phyloP scores from a whole-genome alignment of 2,329 filamentous ascomycete genomes.

The Verticillium tricorpus region DNA sequence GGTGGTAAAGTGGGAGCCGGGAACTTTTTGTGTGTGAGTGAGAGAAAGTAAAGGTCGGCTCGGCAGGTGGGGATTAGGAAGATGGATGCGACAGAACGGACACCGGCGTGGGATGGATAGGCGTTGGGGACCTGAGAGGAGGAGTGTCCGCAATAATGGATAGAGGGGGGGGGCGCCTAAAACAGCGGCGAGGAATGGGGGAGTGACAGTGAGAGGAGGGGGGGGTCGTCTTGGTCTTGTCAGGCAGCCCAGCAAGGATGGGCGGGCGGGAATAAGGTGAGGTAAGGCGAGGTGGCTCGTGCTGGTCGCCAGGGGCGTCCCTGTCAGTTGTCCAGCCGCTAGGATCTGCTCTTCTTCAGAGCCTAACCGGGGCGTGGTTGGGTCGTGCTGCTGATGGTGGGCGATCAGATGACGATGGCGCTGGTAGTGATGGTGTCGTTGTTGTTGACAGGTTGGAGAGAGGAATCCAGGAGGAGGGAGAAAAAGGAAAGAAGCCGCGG shows the following conservation, averaged over 20 bases:
- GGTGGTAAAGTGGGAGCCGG: constrained; percentile 9
- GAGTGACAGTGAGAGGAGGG: not conserved
- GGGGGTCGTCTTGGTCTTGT: not conserved
- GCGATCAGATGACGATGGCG: not conserved
- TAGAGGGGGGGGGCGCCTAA: constrained; percentile 14
- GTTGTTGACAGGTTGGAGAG: not conserved
- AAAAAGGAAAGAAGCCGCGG: not conserved
- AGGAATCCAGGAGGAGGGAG: not conserved
- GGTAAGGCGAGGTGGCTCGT: constrained; percentile 9
- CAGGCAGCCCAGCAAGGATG: constrained; percentile 4
- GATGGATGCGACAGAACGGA: not conserved
- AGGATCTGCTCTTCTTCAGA: not conserved
- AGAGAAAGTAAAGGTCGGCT: not conserved
- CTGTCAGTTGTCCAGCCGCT: constrained; percentile 7
- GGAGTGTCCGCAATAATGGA: constrained; percentile 11
- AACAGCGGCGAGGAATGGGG: not conserved
- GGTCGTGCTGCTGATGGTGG: not conserved
- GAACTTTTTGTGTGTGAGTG: constrained; percentile 15
- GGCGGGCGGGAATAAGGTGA: constrained; percentile 8
- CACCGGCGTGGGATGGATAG: not conserved
- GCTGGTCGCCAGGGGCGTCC: constrained; percentile 11
- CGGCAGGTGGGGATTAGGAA: not conserved
- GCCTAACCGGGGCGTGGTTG: not conserved
- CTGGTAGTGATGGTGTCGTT: not conserved
- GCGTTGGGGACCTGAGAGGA: constrained; percentile 9